Base-by-base conservation (phyloP, 2,329 filamentous ascomycete species). In the Aspergillus awamori region DNA sequence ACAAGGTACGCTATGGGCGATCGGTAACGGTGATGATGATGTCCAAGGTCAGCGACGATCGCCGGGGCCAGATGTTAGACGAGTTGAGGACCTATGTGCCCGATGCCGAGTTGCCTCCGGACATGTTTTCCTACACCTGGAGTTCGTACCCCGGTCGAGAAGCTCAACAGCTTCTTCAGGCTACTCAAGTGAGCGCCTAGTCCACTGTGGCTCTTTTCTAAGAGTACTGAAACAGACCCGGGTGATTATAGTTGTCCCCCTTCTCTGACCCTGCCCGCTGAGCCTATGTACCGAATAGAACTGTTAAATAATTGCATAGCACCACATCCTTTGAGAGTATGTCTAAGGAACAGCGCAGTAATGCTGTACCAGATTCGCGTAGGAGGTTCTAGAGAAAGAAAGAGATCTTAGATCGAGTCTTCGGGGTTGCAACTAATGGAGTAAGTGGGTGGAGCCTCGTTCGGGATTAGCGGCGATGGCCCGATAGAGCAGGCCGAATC, bases 11-110 rank as follows among this genome's bases (percentile, higher is more conserved):
- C 5, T 62, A 69, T 51, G 41, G 53, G 10, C 65, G 60, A 20
- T 58, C 68, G 4, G 57, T 66, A 13, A 69, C 68, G 17, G 67
- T 71, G 28, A 65, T 66, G 61, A 60, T 71, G 38, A 65, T 70
- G 56, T 69, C 67, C 10, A 65, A 59, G 24, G 58, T 51, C 2
- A 33, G 57, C 15, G 60, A 63, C 22, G 63, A 63, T 4, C 53
- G 62, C 3, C 62, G 63, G 1, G 58, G 17, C 2, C 60, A 64
- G 26, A 64, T 64, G 63, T 8, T 63, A 36, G 60, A 61, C 24
- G 62, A 64, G 11, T 55, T 67, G 17, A 58, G 55, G 13, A 17
- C 17, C 4, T 65, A 62, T 47, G 63, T 67, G 4, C 65, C 63
- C n/a, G 26, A 58, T 28, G 65, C 63, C 8, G 28, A 62, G 43